Evolutionary conservation across 768 basidiomycete genomes (phyloP), one percentile per base, ranked within the genome.

Genomic region (Rhizopogon vulgaris): DNA sequence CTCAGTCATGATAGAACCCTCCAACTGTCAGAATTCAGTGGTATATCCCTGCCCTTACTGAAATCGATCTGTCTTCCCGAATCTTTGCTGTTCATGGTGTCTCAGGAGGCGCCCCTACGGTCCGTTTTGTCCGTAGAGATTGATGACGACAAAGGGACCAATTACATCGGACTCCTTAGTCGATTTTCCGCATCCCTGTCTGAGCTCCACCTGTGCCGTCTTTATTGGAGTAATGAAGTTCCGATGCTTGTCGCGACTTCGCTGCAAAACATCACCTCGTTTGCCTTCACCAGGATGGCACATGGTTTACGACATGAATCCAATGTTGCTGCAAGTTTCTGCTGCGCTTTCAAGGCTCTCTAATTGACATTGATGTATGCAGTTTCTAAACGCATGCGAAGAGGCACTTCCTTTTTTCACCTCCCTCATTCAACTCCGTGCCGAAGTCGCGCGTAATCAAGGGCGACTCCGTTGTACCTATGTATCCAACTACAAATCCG

Each of bases 321-420:
- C 30, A 34, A 46, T 34, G 9, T 9, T 5, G 30, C 45, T 22
- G 45, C 34, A 34, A 22, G 30, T 46, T 46, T 15, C 32, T 5
- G 9, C 8, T 46, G 18, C 18, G 8, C 32, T 34, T 5, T 18
- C 0, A 34, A 34, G 12, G 17, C n/a, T 28, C 30, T 8, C 18
- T 32, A 10, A 34, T 34, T 34, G 6, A 46, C 6, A 5, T 46
- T 46, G 22, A 34, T 34, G 14, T 7, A 14, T 22, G 45, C 45
- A 46, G 45, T 46, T 46, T 34, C 30, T 46, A 14, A 32, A 46
- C 14, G 45, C 45, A 46, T 46, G 45, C 14, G 45, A 46, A 34
- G 9, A 2, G 32, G 45, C 32, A 22, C 30, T 46, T 14, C 45
- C 45, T 15, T 22, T 34, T 34, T 46, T 46, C 14, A 34, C 14